Conservation (phyloP, 1,139 yeast genomes). For the Saccharomyces uvarum region DNA sequence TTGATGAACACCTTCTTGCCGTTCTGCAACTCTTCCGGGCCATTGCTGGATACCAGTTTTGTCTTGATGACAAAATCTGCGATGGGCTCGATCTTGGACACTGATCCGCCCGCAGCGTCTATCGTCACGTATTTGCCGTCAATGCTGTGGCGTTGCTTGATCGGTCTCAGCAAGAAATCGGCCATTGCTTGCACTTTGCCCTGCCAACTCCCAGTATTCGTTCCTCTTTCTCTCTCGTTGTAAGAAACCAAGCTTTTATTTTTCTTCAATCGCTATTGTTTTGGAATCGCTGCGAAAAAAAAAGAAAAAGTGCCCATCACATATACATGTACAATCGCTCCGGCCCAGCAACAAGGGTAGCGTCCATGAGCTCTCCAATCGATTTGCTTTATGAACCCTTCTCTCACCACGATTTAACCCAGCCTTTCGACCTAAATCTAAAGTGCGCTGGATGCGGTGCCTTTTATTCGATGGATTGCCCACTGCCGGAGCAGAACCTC, state of each 20-base stretch:
- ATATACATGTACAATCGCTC: not conserved
- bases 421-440: not conserved
- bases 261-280: not conserved
- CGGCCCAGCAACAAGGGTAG: not conserved
- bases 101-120: not conserved
- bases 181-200: not conserved
- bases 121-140: not conserved
- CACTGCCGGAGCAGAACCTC: not conserved
- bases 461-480: not conserved
- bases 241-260: not conserved
- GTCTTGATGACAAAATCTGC: not conserved
- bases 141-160: not conserved
- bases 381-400: not conserved
- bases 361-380: not conserved
- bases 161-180: constrained; percentile 4
- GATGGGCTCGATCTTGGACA: not conserved
- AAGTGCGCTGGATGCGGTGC: not conserved
- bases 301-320: not conserved
- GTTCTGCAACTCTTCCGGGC: constrained; percentile 2
- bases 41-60: not conserved
- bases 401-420: not conserved
- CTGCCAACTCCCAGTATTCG: not conserved
- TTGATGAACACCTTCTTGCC: constrained; percentile 71
- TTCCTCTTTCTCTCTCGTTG: not conserved
- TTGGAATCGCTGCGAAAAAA: not conserved